Percentiles rank a stretch among this genome's conserved stretches.
Evolutionary conservation across 345 rosid genomes (phyloP).

Genomic region (Trapa incisa): DNA sequence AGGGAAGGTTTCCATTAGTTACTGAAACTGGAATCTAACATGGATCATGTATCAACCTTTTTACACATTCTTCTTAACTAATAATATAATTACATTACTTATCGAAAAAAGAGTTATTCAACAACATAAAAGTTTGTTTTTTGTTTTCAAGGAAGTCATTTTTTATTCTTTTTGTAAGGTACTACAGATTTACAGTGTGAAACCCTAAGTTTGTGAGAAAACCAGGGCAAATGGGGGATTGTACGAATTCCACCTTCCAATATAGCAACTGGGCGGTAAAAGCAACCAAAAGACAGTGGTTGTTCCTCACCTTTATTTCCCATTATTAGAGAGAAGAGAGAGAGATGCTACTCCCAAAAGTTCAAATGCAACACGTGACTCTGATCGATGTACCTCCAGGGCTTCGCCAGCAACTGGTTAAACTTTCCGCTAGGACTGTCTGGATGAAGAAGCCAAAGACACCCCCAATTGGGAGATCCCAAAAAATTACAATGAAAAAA

Average conservation of each 20-base stretch:
- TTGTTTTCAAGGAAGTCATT: too few species aligned
- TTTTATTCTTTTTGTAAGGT: neutral
- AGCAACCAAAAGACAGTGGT: neutral
- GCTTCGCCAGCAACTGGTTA: neutral
- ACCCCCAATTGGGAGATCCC: neutral
- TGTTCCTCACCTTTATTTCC: conserved; percentile 1
- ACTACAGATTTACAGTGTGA: neutral
- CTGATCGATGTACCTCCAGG: too few species aligned
- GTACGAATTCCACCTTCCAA: neutral
- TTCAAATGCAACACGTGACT: too few species aligned
- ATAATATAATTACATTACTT: too few species aligned
- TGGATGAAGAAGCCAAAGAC: neutral
- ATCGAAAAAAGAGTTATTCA: too few species aligned
- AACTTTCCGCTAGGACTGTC: neutral
- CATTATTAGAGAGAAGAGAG: neutral
- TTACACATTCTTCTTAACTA: too few species aligned
- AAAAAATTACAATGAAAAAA: neutral
- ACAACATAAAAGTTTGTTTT: too few species aligned
- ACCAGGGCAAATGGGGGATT: neutral
- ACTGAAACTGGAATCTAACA: too few species aligned
- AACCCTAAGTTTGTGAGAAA: neutral
- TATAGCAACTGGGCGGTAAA: neutral
- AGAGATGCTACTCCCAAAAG: neutral
- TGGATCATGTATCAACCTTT: too few species aligned
- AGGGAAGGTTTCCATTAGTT: too few species aligned